These are phyloP conservation scores for Barnettozyma populi DNA, from an alignment of 805 yeast species.

Conservation along the genomic window DNA sequence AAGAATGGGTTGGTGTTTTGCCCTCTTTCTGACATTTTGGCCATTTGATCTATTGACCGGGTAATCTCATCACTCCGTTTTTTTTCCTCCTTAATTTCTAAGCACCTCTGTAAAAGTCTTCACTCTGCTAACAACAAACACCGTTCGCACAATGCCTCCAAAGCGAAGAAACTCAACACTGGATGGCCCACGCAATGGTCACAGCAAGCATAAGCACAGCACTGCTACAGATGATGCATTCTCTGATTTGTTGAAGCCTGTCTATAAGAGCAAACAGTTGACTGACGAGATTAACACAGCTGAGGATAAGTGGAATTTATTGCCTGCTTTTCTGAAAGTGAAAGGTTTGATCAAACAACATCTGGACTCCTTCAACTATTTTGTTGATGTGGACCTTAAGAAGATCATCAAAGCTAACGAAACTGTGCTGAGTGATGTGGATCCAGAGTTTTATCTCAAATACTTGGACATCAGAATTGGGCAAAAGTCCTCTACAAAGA, in stretches of 20 bases:
- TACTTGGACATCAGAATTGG: constrained; percentile 94
- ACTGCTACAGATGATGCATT: constrained; percentile 53
- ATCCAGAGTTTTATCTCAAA: constrained; percentile 92
- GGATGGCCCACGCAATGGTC: constrained; percentile 9
- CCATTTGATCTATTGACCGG: constrained; percentile 3
- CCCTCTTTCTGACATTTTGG: neutral
- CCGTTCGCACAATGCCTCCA: constrained; percentile 13
- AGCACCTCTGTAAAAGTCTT: neutral
- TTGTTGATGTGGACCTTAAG: constrained; percentile 88
- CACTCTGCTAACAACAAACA: neutral
- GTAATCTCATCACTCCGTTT: constrained; percentile 12
- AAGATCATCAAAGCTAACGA: constrained; percentile 92
- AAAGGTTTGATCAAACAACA: constrained; percentile 97
- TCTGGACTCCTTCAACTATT: constrained; percentile 95
- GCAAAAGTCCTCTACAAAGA: constrained; percentile 50
- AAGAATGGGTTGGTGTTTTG: neutral
- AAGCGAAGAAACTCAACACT: constrained; percentile 22
- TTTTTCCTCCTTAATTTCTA: neutral
- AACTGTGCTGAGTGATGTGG: constrained; percentile 85
- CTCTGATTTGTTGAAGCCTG: constrained; percentile 71
- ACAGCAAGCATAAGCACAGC: constrained; percentile 13
- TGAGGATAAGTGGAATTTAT: constrained; percentile 92
- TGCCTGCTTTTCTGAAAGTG: constrained; percentile 93
- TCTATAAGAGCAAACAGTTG: constrained; percentile 78
- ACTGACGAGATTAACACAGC: constrained; percentile 89